Percentiles rank a stretch among this genome's conserved stretches.
phyloP scores from a whole-genome alignment of 192 early-diverging fungal genomes.

The Entomortierella beljakovae region DNA sequence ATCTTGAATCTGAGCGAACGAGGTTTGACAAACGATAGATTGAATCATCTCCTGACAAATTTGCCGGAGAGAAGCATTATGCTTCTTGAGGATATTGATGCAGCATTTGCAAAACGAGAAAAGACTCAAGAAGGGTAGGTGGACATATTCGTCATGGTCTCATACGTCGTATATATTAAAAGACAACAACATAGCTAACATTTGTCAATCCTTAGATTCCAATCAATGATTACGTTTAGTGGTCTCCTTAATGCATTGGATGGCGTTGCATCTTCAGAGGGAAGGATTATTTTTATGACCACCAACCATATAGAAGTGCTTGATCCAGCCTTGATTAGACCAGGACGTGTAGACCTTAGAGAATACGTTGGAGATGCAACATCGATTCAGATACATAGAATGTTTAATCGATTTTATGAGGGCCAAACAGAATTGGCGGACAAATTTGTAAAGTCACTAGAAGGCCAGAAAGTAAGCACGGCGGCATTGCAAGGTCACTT shows the following conservation, averaged over 20 bases:
- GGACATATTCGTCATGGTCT: no score
- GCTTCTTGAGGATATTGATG: conserved; percentile 87
- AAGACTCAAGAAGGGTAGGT: conserved; percentile 77
- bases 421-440: conserved; percentile 69
- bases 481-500: conserved; percentile 97
- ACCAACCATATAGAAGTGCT: conserved; percentile 87
- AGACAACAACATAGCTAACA: no score
- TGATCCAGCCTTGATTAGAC: conserved; percentile 83
- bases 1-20: conserved; percentile 86
- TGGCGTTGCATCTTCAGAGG: conserved; percentile 88
- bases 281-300: conserved; percentile 92
- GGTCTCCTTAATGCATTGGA: conserved; percentile 91
- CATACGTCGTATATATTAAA: no score
- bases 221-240: conserved; percentile 88
- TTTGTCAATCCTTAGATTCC: conserved; percentile 53
- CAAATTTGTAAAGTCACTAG: conserved; percentile 71
- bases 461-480: conserved; percentile 75
- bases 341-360: conserved; percentile 83
- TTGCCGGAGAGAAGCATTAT: conserved; percentile 84
- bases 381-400: conserved; percentile 69
- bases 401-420: conserved; percentile 88
- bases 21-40: conserved; percentile 85
- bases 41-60: conserved; percentile 84
- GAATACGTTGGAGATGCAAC: conserved; percentile 82
- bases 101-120: conserved; percentile 80